phyloP scores from a whole-genome alignment of 2,329 filamentous ascomycete genomes.

The Arthrobotrys iridis region DNA sequence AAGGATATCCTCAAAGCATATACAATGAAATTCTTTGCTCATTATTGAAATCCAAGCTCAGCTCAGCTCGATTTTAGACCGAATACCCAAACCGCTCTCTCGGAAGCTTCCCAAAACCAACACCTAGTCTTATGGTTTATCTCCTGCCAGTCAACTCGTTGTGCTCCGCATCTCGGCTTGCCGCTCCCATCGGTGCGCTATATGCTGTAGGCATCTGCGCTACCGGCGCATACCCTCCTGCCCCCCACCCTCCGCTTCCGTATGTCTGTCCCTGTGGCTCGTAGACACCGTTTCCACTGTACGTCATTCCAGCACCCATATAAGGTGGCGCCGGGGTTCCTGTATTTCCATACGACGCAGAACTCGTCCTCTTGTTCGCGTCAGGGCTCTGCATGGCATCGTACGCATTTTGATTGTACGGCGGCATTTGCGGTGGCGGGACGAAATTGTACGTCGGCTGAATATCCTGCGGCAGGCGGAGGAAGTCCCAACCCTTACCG shows the following conservation, averaged over 20 bases:
- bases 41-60: constrained; percentile 1
- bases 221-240: constrained; percentile 32
- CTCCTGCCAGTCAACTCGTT: constrained; percentile 29
- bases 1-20: constrained; percentile 30
- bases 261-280: constrained; percentile 35
- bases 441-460: constrained; percentile 10
- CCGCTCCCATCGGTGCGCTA: constrained; percentile 32
- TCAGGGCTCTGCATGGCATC: constrained; percentile 29
- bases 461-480: constrained; percentile 21
- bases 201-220: constrained; percentile 34
- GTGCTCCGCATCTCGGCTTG: constrained; percentile 20
- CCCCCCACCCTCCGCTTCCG: constrained; percentile 2
- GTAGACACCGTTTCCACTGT: constrained; percentile 44
- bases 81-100: not conserved
- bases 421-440: not conserved
- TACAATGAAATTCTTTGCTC: constrained; percentile 38
- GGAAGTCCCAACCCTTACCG: constrained; percentile 35
- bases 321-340: constrained; percentile 37
- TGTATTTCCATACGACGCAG: constrained; percentile 10
- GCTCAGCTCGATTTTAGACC: not conserved
- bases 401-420: constrained; percentile 20
- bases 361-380: constrained; percentile 31
- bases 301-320: constrained; percentile 20
- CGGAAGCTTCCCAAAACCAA: constrained; percentile 42
- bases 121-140: constrained; percentile 24